These are phyloP conservation scores for Pseudogymnoascus sp. DNA, from an alignment of 2,329 filamentous ascomycete species.

Conservation along the genomic window DNA sequence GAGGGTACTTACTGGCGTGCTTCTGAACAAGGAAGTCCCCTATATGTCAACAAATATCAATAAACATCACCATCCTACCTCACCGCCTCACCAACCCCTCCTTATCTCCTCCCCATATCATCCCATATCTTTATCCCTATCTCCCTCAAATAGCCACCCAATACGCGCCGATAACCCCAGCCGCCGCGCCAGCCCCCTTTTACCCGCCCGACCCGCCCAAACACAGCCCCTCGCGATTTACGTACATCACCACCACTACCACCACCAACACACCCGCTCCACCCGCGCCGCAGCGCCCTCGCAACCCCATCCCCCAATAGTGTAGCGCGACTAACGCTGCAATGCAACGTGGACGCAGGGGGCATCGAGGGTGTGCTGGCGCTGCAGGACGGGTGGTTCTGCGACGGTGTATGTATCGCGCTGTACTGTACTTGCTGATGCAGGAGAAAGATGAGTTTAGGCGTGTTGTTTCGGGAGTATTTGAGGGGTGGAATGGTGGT, in stretches of 20 bases:
- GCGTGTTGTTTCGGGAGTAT: not conserved
- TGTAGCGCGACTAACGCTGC: not conserved
- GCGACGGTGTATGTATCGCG: not conserved
- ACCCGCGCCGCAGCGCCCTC: not conserved
- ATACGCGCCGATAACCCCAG: not conserved
- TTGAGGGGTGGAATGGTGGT: not conserved
- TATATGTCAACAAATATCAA: not conserved
- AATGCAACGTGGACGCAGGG: not conserved
- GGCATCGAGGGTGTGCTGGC: not conserved
- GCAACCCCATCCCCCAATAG: not conserved
- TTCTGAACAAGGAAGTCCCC: not conserved
- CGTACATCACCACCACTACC: not conserved
- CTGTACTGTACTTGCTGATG: not conserved
- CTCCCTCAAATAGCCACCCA: not conserved
- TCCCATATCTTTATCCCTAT: not conserved
- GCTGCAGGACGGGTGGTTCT: not conserved
- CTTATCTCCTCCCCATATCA: not conserved
- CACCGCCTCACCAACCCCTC: not conserved
- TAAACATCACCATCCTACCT: not conserved
- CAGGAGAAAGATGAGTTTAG: not conserved
- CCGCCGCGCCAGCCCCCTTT: not conserved
- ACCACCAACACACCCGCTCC: not conserved
- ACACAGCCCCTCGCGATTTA: not conserved
- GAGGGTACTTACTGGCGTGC: not conserved
- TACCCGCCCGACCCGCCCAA: not conserved